Evolutionary conservation across 768 basidiomycete species (phyloP).

Genomic region (Hypholoma fasciculare): DNA sequence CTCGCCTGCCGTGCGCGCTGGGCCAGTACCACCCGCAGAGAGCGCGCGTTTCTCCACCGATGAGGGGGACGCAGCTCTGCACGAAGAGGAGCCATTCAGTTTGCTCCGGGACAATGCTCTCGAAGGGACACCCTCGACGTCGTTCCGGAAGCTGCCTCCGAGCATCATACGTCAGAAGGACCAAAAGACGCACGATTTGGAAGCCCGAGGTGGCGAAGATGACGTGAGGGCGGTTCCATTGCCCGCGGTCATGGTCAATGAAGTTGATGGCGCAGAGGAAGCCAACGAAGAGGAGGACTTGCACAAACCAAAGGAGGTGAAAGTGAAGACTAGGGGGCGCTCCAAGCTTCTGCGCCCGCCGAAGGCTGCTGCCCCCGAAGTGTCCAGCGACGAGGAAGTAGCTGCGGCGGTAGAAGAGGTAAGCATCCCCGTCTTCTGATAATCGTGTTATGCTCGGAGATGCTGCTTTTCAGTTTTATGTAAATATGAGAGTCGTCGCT

Average conservation of each 20-base stretch:
- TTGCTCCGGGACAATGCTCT: constrained; percentile 20
- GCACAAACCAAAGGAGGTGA: constrained; percentile 1
- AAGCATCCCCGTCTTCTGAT: background rate
- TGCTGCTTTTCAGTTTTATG: no score
- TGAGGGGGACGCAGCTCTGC: constrained; percentile 1
- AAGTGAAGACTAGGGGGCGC: constrained; percentile 12
- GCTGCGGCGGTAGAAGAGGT: constrained; percentile 9
- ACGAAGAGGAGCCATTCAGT: constrained; percentile 17
- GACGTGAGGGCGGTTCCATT: background rate
- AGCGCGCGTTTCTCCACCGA: background rate
- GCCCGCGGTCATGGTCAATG: constrained; percentile 11
- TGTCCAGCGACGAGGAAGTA: background rate
- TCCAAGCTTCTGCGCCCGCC: constrained; percentile 13
- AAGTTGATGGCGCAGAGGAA: background rate
- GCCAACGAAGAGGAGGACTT: background rate
- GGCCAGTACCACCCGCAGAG: background rate
- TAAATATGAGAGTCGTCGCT: no score
- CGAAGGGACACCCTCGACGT: constrained; percentile 1
- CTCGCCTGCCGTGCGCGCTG: background rate
- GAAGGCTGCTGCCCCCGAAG: constrained; percentile 6
- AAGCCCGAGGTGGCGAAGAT: background rate
- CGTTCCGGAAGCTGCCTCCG: background rate
- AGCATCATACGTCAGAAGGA: background rate
- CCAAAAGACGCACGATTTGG: background rate
- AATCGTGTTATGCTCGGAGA: no score